These are phyloP conservation scores for Dactylella cylindrospora DNA, from an alignment of 2,329 filamentous ascomycete species.

Conservation along the genomic window DNA sequence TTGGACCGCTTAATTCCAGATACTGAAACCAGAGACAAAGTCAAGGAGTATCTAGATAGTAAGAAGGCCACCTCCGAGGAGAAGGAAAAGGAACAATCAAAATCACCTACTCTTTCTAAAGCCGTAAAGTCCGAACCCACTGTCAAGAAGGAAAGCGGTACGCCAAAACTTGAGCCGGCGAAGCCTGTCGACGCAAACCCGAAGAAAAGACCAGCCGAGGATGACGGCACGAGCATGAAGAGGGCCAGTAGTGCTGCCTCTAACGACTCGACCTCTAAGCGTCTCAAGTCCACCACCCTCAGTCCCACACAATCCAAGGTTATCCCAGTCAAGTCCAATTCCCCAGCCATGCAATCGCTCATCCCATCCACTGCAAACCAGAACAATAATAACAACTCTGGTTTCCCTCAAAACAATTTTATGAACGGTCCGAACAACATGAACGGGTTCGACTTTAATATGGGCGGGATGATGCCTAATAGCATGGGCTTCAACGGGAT, in stretches of 20 bases:
- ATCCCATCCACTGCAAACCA: conserved; percentile 25
- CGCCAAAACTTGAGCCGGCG: conserved; percentile 47
- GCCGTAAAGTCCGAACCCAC: conserved; percentile 39
- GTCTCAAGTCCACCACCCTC: conserved; percentile 49
- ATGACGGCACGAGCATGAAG: conserved; percentile 59
- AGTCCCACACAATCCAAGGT: conserved; percentile 51
- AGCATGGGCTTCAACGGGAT: conserved; percentile 20
- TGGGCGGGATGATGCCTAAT: conserved; percentile 45
- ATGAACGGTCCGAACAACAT: conserved; percentile 42
- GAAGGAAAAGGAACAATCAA: conserved; percentile 53
- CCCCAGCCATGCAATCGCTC: conserved; percentile 41
- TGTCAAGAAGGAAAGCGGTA: conserved; percentile 43
- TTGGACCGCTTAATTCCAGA: conserved; percentile 88
- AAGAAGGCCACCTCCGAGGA: conserved; percentile 56
- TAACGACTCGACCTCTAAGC: conserved; percentile 46
- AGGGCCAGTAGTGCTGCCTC: conserved; percentile 45
- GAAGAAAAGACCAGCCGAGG: conserved; percentile 83
- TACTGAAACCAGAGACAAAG: conserved; percentile 73
- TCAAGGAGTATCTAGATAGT: conserved; percentile 70
- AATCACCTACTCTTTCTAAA: conserved; percentile 46
- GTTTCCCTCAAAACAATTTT: conserved; percentile 49
- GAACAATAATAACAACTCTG: conserved; percentile 47
- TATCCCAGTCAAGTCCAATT: conserved; percentile 37
- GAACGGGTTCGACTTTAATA: conserved; percentile 44
- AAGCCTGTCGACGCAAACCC: conserved; percentile 51